phyloP scores from a whole-genome alignment of 2,329 filamentous ascomycete genomes.

The Fusarium palustre region DNA sequence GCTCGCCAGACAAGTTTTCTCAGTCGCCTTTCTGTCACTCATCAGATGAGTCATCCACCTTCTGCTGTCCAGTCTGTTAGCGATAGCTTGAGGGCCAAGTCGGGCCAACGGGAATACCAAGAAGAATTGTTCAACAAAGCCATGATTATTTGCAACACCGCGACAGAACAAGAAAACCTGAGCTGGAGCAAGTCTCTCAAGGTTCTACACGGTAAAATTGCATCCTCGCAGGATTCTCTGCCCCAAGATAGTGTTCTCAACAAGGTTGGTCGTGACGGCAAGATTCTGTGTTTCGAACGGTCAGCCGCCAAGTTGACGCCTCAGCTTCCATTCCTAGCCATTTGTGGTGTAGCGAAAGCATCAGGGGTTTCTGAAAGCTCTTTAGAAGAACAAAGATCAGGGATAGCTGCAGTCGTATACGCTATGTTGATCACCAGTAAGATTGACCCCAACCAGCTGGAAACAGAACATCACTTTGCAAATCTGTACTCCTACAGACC shows the following conservation, averaged over 20 bases:
- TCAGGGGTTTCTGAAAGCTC: fast-evolving
- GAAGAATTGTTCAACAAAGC: background rate
- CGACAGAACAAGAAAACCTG: background rate
- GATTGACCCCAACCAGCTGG: fast-evolving
- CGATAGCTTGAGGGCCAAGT: fast-evolving
- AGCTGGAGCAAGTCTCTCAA: background rate
- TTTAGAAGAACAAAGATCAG: fast-evolving
- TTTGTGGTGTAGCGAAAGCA: background rate
- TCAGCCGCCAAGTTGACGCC: background rate
- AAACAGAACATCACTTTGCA: too few species aligned
- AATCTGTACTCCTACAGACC: background rate
- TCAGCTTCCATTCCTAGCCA: background rate
- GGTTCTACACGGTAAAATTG: background rate
- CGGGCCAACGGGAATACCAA: background rate
- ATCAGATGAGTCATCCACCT: background rate
- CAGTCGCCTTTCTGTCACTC: fast-evolving
- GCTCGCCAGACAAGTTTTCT: fast-evolving
- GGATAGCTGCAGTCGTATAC: background rate
- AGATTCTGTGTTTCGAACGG: slow-evolving; percentile 2
- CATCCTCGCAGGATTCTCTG: background rate
- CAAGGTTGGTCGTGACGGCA: fast-evolving
- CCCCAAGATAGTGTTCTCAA: background rate
- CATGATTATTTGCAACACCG: too few species aligned
- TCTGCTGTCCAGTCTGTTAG: fast-evolving
- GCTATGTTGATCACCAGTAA: background rate